Evolutionary conservation across 805 yeast genomes (phyloP).

Genomic region (Yarrowia keelungensis): DNA sequence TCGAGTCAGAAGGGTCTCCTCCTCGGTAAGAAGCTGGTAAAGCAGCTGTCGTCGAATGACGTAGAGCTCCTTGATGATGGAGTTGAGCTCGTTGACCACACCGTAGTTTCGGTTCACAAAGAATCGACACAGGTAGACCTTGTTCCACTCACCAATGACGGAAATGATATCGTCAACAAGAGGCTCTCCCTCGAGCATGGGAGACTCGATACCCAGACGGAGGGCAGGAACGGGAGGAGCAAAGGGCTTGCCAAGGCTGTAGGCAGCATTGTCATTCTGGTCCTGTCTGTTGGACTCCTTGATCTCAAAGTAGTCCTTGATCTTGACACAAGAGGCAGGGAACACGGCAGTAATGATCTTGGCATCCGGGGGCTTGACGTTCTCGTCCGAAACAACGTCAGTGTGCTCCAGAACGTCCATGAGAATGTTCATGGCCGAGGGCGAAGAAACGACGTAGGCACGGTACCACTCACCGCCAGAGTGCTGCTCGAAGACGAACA

Average conservation of each 20-base stretch:
- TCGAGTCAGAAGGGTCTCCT: constrained; percentile 46
- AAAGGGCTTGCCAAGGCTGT: constrained; percentile 39
- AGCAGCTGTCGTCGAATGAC: constrained; percentile 46
- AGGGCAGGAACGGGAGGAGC: constrained; percentile 45
- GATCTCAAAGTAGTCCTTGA: constrained; percentile 44
- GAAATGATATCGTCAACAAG: constrained; percentile 49
- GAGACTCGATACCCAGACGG: constrained; percentile 43
- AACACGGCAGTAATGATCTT: constrained; percentile 44
- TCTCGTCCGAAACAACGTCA: constrained; percentile 48
- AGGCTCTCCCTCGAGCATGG: constrained; percentile 44
- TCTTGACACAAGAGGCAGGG: constrained; percentile 44
- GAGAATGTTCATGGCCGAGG: constrained; percentile 49
- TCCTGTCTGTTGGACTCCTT: constrained; percentile 3
- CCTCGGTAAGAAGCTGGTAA: constrained; percentile 45
- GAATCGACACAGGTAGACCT: constrained; percentile 45
- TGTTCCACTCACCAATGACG: constrained; percentile 49
- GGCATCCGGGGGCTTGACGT: constrained; percentile 44
- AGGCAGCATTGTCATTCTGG: constrained; percentile 10
- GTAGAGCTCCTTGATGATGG: constrained; percentile 46
- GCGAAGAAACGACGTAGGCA: constrained; percentile 73
- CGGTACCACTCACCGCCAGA: constrained; percentile 71
- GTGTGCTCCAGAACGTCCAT: constrained; percentile 47
- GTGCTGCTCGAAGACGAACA: constrained; percentile 71
- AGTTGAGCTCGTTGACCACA: constrained; percentile 44
- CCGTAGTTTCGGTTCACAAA: constrained; percentile 46